These are phyloP conservation scores for Ophiostoma quercus DNA, from an alignment of 2,329 filamentous ascomycete genomes.

Conservation along the genomic window DNA sequence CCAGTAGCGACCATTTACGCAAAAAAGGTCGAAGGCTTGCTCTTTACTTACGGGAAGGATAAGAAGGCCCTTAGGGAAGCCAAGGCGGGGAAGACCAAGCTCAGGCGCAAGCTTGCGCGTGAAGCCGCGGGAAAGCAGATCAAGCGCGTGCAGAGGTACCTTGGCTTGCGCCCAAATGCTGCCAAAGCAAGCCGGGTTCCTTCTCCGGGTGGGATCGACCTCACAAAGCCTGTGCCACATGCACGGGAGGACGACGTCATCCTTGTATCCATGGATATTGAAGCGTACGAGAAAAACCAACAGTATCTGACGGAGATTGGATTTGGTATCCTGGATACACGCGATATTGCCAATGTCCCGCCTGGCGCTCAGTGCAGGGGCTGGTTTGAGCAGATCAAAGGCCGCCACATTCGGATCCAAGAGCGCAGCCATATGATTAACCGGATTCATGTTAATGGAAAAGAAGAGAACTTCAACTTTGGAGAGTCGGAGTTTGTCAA, in stretches of 20 bases:
- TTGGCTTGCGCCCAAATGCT: slow-evolving; percentile 55
- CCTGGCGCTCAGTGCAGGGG: slow-evolving; percentile 58
- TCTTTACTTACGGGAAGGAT: slow-evolving; percentile 31
- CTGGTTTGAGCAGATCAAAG: slow-evolving; percentile 64
- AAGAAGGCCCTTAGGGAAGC: slow-evolving; percentile 41
- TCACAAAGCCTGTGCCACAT: slow-evolving; percentile 42
- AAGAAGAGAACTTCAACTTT: slow-evolving; percentile 58
- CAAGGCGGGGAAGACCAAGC: neutral
- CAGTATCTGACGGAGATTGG: slow-evolving; percentile 77
- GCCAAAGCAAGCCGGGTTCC: neutral
- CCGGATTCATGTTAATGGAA: slow-evolving; percentile 43
- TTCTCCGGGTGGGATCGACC: slow-evolving; percentile 35
- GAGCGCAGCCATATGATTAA: slow-evolving; percentile 67
- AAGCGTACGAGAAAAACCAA: slow-evolving; percentile 67
- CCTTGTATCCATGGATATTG: slow-evolving; percentile 76
- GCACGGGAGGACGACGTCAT: slow-evolving; percentile 52
- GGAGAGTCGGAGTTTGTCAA: slow-evolving; percentile 47
- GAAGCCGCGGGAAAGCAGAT: slow-evolving; percentile 6
- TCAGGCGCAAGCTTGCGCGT: neutral
- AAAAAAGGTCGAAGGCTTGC: slow-evolving; percentile 19
- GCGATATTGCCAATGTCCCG: slow-evolving; percentile 45
- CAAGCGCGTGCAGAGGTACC: slow-evolving; percentile 61
- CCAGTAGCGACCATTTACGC: neutral
- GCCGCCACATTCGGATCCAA: slow-evolving; percentile 68
- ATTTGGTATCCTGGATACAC: slow-evolving; percentile 72